Base-by-base conservation (phyloP, 176 grass and related monocot species). In the Melocanna baccifera region DNA sequence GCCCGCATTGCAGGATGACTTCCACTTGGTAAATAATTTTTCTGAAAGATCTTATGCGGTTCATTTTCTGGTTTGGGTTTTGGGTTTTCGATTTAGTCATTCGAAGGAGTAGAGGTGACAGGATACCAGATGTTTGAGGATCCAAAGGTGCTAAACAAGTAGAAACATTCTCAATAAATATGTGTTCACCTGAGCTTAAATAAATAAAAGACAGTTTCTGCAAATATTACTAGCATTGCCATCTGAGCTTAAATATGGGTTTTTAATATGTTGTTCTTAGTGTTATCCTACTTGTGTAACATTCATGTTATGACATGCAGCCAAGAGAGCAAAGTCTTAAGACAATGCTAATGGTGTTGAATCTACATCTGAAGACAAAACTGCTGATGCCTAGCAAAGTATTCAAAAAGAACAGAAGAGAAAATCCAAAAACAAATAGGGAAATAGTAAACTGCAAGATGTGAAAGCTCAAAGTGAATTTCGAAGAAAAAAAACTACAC, bases 51-150 rank as follows among this genome's bases (percentile, higher is more conserved):
- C n/a, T n/a, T n/a, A n/a, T n/a, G n/a, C n/a, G n/a, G n/a, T n/a
- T n/a, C n/a, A n/a, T n/a, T n/a, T n/a, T n/a, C n/a, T n/a, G n/a
- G n/a, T n/a, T n/a, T n/a, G n/a, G n/a, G n/a, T n/a, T n/a, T n/a
- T n/a, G n/a, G n/a, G n/a, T n/a, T n/a, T n/a, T n/a, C n/a, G n/a
- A n/a, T n/a, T n/a, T n/a, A n/a, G n/a, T n/a, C n/a, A 88, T 83
- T 98, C 69, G 96, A 98, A 95, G 96, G 96, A 88, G 96, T 98
- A 59, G 96, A 94, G 85, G 93, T 98, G 81, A 95, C 96, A 79
- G 96, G 93, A 84, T 95, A 94, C 86, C 83, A 87, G 22, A 94
- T 98, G 62, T 98, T 98, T 76, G 80, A 94, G 70, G 89, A 95
- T 72, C 67, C 91, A 75, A 90, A 98, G 89, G 96, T 95, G n/a